Percentiles rank a stretch among this genome's conserved stretches.
Conservation (phyloP, 169 alveolate genomes). For the Plasmodium blacklocki region DNA sequence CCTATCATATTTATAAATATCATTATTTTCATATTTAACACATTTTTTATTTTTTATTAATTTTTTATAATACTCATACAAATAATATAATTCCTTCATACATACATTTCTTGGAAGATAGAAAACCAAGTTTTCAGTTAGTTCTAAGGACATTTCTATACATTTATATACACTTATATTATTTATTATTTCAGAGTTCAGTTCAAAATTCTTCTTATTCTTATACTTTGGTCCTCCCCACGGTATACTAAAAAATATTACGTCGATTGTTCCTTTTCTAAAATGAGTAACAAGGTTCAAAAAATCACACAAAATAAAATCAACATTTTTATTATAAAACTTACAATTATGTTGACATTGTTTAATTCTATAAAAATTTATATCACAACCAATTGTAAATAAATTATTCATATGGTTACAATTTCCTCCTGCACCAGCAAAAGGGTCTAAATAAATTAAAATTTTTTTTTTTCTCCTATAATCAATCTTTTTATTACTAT, state of each 20-base stretch:
- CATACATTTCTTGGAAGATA: slow-evolving; percentile 62
- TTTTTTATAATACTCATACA: slow-evolving; percentile 8
- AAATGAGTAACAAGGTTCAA: slow-evolving; percentile 30
- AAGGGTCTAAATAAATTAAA: slow-evolving; percentile 48
- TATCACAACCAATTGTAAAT: slow-evolving; percentile 48
- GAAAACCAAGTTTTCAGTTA: slow-evolving; percentile 47
- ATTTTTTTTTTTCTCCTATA: slow-evolving; percentile 7
- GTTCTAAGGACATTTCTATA: slow-evolving; percentile 21
- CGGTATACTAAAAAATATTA: slow-evolving; percentile 46
- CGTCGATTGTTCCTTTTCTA: slow-evolving; percentile 45
- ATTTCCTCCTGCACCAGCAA: slow-evolving; percentile 71
- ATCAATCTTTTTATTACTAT: neutral
- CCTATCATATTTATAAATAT: neutral
- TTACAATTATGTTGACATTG: slow-evolving; percentile 66
- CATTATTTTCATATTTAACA: no score
- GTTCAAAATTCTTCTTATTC: slow-evolving; percentile 26
- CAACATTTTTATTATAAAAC: slow-evolving; percentile 61
- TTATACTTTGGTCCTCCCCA: slow-evolving; percentile 73
- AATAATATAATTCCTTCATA: slow-evolving; percentile 35
- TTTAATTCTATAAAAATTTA: slow-evolving; percentile 16
- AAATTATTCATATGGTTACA: slow-evolving; percentile 6
- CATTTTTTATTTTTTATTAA: neutral
- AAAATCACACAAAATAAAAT: slow-evolving; percentile 64
- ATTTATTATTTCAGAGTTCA: neutral
- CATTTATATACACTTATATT: slow-evolving; percentile 38